Evolutionary conservation across 2,329 filamentous ascomycete genomes (phyloP).

Genomic region (Pyrenochaeta sp.): DNA sequence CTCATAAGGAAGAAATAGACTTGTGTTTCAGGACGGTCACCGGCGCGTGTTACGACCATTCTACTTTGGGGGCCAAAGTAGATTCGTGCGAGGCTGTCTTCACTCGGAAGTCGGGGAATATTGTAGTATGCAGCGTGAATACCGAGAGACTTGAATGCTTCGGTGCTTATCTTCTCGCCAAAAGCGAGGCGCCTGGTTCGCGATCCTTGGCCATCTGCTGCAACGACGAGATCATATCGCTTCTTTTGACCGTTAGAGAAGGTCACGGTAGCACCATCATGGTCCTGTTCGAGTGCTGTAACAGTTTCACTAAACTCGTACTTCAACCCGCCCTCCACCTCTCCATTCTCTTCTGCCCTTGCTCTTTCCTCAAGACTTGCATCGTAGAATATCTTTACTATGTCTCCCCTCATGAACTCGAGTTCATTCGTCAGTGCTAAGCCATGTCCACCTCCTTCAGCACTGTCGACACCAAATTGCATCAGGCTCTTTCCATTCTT

Average conservation of each 20-base stretch:
- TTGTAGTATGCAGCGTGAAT: conserved; percentile 36
- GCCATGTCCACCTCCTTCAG: conserved; percentile 48
- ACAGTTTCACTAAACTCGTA: conserved; percentile 25
- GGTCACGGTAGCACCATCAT: conserved; percentile 21
- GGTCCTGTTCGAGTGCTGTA: conserved; percentile 18
- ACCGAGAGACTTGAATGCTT: conserved; percentile 20
- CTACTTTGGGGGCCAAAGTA: conserved; percentile 16
- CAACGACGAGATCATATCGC: conserved; percentile 35
- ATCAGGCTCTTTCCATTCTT: conserved; percentile 22
- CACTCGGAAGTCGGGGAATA: conserved; percentile 24
- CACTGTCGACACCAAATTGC: conserved; percentile 40
- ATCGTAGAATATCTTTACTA: conserved; percentile 44
- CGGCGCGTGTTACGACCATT: conserved; percentile 28
- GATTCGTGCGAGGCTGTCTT: conserved; percentile 21
- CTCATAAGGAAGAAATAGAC: conserved; percentile 32
- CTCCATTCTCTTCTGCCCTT: conserved; percentile 20
- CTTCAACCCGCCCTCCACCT: conserved; percentile 7
- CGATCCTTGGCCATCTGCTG: conserved; percentile 36
- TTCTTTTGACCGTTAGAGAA: conserved; percentile 24
- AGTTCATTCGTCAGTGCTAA: conserved; percentile 33
- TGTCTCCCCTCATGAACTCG: conserved; percentile 43
- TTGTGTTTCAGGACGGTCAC: conserved; percentile 27
- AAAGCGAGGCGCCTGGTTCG: conserved; percentile 31
- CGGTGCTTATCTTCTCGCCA: conserved; percentile 20
- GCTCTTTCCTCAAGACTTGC: conserved; percentile 17